Evolutionary conservation across 148 eudicot species (phyloP), one percentile per base, ranked within the genome.

Genomic region (Rhododendron molle): DNA sequence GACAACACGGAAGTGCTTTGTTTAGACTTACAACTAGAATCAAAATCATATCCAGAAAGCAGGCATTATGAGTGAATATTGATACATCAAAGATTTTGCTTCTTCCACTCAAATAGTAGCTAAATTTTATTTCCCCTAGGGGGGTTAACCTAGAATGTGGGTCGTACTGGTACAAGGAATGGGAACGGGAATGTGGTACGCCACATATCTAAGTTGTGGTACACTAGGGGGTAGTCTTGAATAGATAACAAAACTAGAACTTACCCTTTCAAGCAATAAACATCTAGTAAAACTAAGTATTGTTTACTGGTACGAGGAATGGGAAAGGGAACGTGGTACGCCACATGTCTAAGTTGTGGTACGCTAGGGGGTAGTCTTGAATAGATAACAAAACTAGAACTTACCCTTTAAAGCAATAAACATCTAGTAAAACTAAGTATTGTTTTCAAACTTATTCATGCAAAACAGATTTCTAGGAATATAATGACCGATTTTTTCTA

Each of bases 11-110:
- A 71, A 50, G 49, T 65, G 65, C 58, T 58, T 69, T 50, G 26
- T 81, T 85, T 76, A 76, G 36, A 56, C 81, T 49, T 44, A 76
- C 81, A 76, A 58, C 34, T 36, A 73, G 44, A 73, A 43, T 43
- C 47, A 73, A 18, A 84, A 49, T 78, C 58, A 80, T 52, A 67
- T 21, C 43, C 23, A 76, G 81, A 30, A 30, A 36, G 69, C 58
- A 38, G 80, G 80, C 32, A 73, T 44, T 21, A 46, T 47, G 54
- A 21, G 18, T 21, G 43, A 71, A 83, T 43, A 34, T 11, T 32
- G 34, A 72, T 50, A 7, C 47, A 47, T 49, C 32, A 34, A 49
- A 34, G 20, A 73, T 30, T 73, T 16, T 34, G 12, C 14, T 60
- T 26, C 36, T 58, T 38, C 69, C 13, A 81, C 62, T 60, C 40